These are phyloP conservation scores for Mycena citricolor DNA, from an alignment of 1,284 basidiomycete genomes.

Conservation along the genomic window DNA sequence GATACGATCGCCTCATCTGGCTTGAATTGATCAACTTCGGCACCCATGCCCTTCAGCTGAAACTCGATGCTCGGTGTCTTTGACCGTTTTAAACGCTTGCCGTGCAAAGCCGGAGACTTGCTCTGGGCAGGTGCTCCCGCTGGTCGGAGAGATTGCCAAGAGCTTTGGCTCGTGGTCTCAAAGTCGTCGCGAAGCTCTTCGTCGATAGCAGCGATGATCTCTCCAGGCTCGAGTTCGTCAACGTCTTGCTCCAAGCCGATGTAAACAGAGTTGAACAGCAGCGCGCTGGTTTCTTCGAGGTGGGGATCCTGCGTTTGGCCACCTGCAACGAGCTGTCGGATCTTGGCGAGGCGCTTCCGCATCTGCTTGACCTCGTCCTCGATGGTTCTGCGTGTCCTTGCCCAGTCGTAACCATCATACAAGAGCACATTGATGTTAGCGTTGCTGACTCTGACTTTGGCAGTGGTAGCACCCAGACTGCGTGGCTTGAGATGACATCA, in stretches of 20 bases:
- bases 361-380: constrained; percentile 89
- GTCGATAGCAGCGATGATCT: constrained; percentile 87
- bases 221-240: constrained; percentile 72
- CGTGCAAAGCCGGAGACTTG: constrained; percentile 47
- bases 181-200: constrained; percentile 78
- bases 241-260: constrained; percentile 78
- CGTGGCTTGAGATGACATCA: neutral
- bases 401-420: constrained; percentile 95
- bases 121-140: constrained; percentile 33
- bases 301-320: constrained; percentile 87
- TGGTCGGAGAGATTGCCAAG: constrained; percentile 79
- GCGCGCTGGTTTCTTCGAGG: constrained; percentile 75
- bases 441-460: constrained; percentile 58
- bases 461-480: constrained; percentile 48
- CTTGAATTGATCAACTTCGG: constrained; percentile 67
- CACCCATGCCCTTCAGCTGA: constrained; percentile 61
- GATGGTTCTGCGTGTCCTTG: constrained; percentile 79
- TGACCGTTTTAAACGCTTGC: constrained; percentile 72
- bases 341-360: constrained; percentile 83
- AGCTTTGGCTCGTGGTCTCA: constrained; percentile 73
- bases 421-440: constrained; percentile 69
- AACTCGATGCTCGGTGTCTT: constrained; percentile 85
- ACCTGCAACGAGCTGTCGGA: constrained; percentile 89
- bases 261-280: constrained; percentile 92
- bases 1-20: constrained; percentile 61